A percentile compares a stretch with the other conserved stretches of the same genome.
Evolutionary conservation across 2,329 filamentous ascomycete genomes (phyloP).

Genomic region (Colletotrichum limetticola): DNA sequence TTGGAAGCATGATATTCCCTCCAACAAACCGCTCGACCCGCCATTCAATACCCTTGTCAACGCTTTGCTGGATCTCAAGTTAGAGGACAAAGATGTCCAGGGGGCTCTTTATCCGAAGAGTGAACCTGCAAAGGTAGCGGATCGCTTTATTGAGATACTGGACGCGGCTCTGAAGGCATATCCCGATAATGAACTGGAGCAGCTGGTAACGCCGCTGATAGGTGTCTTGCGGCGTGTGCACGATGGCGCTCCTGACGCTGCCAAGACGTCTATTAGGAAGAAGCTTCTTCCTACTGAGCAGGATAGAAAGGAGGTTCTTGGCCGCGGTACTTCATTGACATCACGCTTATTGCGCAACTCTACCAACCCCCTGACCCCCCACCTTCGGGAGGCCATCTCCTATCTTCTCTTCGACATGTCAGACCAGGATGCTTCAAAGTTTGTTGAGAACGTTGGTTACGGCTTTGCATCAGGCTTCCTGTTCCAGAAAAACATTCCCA

Average conservation of each 20-base stretch:
- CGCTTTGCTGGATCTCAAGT: constrained; percentile 81
- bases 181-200: constrained; percentile 76
- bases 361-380: constrained; percentile 76
- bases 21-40: constrained; percentile 75
- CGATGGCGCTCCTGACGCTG: constrained; percentile 71
- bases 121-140: constrained; percentile 68
- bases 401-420: constrained; percentile 89
- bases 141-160: constrained; percentile 77
- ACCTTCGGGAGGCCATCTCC: constrained; percentile 79
- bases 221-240: constrained; percentile 79
- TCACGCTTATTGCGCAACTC: constrained; percentile 82
- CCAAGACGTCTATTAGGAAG: constrained; percentile 71
- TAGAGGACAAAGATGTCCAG: constrained; percentile 64
- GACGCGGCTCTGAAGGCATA: constrained; percentile 73
- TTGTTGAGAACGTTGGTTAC: constrained; percentile 93
- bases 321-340: constrained; percentile 77
- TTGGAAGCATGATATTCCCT: constrained; percentile 65
- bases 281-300: constrained; percentile 79
- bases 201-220: constrained; percentile 76
- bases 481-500: constrained; percentile 82
- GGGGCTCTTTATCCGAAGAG: constrained; percentile 74
- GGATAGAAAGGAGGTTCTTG: constrained; percentile 82
- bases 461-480: constrained; percentile 93
- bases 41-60: constrained; percentile 81
- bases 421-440: constrained; percentile 79